Evolutionary conservation across 805 yeast genomes (phyloP), one percentile per base, ranked within the genome.

Genomic region (Pichia cephalocereana): DNA sequence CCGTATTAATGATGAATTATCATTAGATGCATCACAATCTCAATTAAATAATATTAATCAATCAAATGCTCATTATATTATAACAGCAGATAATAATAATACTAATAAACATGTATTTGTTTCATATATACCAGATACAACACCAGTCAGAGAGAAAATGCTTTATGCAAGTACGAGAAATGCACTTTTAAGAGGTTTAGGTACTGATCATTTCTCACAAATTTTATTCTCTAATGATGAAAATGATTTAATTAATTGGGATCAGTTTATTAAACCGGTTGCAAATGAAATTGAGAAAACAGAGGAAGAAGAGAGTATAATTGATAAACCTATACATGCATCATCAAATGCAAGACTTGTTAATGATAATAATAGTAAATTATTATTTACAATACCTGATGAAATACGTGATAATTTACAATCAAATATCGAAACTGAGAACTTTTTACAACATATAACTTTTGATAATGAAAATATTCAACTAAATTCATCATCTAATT

Each of bases 101-200:
- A 2, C 17, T 15, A 14, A 34, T 14, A 34, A 34, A 15, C 37
- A 34, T 34, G 37, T 34, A 4, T 89, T 91, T 57, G 75, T 89
- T 42, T 80, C 93, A 19, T 90, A 75, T 67, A 90, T 91, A 46
- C 97, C 99, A 0, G 97, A 91, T 62, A 65, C 65, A 45, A 86
- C 96, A 9, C 80, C 82, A 3, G 90, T 91, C 38, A 76, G 89
- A 49, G 74, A 76, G 48, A 93, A 91, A 64, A 93, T 93, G 97
- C 71, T 93, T 44, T 93, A 90, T 63, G 98, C 98, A 6, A 86
- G 96, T 2, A 82, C 95, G 11, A 87, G 87, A 52, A 83, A 79
- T 62, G 79, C 93, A 1, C 65, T 93, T 37, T 67, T 86, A 48
- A 79, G 85, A 55, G 82, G 83, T 52, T 70, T 91, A 38, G 43